Percentiles rank a stretch among this genome's conserved stretches.
Conservation (phyloP, 768 basidiomycete genomes). For the Russula virescens region DNA sequence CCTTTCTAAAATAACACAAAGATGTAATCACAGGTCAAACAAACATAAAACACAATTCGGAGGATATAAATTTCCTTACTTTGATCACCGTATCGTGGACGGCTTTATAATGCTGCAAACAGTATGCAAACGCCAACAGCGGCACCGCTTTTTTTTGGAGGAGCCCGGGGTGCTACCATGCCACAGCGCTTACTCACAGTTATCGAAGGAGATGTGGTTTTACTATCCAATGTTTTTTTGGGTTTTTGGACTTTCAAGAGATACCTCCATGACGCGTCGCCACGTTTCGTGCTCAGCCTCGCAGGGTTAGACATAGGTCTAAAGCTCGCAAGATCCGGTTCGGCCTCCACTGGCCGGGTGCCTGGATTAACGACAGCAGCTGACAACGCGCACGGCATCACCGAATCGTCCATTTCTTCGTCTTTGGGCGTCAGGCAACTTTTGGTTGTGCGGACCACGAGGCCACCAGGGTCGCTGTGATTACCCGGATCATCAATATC, state of each 20-base stretch:
- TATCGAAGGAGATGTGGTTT: no score
- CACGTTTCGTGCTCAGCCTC: background rate
- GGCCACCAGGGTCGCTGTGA: background rate
- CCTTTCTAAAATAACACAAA: background rate
- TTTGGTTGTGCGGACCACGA: background rate
- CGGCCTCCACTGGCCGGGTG: background rate
- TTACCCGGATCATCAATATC: background rate
- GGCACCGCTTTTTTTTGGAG: background rate
- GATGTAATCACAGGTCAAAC: background rate
- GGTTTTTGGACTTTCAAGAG: background rate
- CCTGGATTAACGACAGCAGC: background rate
- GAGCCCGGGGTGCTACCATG: background rate
- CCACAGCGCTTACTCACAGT: background rate
- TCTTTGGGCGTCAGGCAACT: background rate
- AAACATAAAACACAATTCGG: background rate
- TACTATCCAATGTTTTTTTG: background rate
- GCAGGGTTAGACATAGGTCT: background rate
- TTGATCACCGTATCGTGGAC: slow-evolving; percentile 30
- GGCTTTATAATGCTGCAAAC: slow-evolving; percentile 48
- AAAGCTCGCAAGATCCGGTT: background rate
- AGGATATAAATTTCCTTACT: slow-evolving; percentile 1
- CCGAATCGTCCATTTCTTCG: background rate
- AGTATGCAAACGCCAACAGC: slow-evolving; percentile 30
- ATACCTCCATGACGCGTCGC: background rate
- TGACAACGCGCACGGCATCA: background rate